Evolutionary conservation across 176 grass and related monocot species (phyloP), one percentile per base, ranked within the genome.

Genomic region (Cymbopogon citratus): DNA sequence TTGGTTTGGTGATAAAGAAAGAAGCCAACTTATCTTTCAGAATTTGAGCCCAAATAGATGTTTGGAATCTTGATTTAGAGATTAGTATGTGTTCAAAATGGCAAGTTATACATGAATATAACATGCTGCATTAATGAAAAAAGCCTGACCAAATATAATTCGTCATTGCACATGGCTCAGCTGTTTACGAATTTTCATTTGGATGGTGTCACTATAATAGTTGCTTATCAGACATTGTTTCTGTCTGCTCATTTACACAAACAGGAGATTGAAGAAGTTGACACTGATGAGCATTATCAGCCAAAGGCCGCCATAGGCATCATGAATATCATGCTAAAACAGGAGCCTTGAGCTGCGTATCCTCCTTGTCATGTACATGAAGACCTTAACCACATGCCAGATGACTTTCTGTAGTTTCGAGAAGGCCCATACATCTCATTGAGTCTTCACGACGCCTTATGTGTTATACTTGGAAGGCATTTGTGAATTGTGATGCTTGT

Each of bases 201-300:
- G n/a, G 21, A 59, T 72, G 18, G 60, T 59, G 28, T 79, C 4
- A 26, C 48, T 6, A 40, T 7, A 82, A 24, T 44, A 71, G 16
- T 25, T 64, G 31, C 18, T 72, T 40, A 59, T 75, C 33, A 56
- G 44, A 26, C 49, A 69, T 56, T 56, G 2, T 38, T 67, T 24
- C 82, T 2, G 19, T 73, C 65, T 77, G 49, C 26, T 82, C 80
- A 9, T 81, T 61, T 76, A 24, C 44, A 43, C 80, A 77, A 71
- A 60, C 80, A 97, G 91, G 94, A 94, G 80, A 92, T 97, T 79
- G 94, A 97, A 51, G 92, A 94, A 90, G 92, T 98, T n/a, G 95
- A 98, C 71, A 98, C 95, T 1, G 95, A 98, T 43, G 90, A 98
- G 48, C 92, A 91, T 85, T 94, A 98, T 83, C 89, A 84, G 82